Conservation (phyloP, 2,329 filamentous ascomycete species). For the Laburnicola sp. region DNA sequence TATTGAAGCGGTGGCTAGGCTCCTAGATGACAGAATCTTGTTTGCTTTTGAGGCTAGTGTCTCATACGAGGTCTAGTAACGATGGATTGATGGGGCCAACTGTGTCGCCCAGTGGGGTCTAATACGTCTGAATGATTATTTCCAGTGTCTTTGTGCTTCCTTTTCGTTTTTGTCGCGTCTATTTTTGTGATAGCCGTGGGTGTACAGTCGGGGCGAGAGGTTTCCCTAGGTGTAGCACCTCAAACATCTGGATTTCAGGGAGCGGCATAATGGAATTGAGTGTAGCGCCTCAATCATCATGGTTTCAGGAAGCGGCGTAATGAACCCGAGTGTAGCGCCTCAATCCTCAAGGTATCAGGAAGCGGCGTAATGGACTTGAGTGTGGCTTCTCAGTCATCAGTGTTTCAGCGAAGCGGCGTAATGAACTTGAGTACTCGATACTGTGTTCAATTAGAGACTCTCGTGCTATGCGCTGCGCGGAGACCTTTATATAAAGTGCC, state of each 20-base stretch:
- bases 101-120: too few species aligned
- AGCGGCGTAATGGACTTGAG: too few species aligned
- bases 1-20: constrained; percentile 12
- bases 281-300: neutral
- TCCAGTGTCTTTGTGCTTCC: neutral
- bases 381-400: too few species aligned
- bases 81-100: constrained; percentile 1
- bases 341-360: too few species aligned
- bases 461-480: neutral
- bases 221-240: too few species aligned
- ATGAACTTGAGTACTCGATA: neutral
- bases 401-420: neutral
- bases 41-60: constrained; percentile 17
- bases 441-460: neutral
- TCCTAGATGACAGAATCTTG: constrained; percentile 12
- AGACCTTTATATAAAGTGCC: neutral
- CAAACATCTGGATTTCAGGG: too few species aligned
- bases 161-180: neutral
- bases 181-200: neutral
- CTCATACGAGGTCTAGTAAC: constrained; percentile 9
- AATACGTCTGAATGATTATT: neutral
- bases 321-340: too few species aligned
- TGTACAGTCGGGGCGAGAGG: neutral
- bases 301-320: too few species aligned
- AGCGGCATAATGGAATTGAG: too few species aligned